Evolutionary conservation across 202 grass and related monocot species (phyloP).

Genomic region (Hordeum pubiflorum): DNA sequence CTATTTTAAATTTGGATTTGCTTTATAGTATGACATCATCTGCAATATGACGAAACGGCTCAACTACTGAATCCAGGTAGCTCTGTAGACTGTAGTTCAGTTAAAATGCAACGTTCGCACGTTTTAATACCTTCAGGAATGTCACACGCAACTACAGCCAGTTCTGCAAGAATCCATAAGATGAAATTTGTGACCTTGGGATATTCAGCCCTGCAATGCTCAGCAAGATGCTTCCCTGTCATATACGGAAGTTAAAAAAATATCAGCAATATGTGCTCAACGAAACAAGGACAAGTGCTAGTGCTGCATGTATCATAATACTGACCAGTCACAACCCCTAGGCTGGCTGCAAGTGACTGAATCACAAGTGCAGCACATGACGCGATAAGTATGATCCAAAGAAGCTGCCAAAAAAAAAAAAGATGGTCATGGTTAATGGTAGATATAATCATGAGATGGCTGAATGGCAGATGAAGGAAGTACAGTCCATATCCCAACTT

Average conservation of each 20-base stretch:
- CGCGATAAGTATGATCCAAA: slow-evolving; percentile 95
- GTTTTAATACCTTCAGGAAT: slow-evolving; percentile 83
- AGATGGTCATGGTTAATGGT: slow-evolving; percentile 7
- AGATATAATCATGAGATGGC: neutral
- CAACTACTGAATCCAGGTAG: neutral
- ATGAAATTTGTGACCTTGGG: slow-evolving; percentile 76
- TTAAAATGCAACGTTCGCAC: slow-evolving; percentile 2
- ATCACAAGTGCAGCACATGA: slow-evolving; percentile 96
- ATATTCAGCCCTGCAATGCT: slow-evolving; percentile 95
- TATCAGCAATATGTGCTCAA: neutral
- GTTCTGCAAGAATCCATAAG: slow-evolving; percentile 94
- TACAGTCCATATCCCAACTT: neutral
- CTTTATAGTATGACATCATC: slow-evolving; percentile 1
- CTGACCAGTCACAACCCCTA: slow-evolving; percentile 92
- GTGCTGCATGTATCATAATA: slow-evolving; percentile 7
- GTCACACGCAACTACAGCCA: slow-evolving; percentile 93
- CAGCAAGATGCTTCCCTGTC: slow-evolving; percentile 90
- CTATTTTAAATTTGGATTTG: neutral
- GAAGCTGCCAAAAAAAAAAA: slow-evolving; percentile 46
- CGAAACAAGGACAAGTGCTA: slow-evolving; percentile 5
- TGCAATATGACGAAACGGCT: neutral
- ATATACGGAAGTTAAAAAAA: slow-evolving; percentile 4
- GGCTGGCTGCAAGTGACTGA: slow-evolving; percentile 84
- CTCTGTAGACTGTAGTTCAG: neutral
- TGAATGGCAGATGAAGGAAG: neutral